Base-by-base conservation (phyloP, 2,329 filamentous ascomycete genomes). In the Paraconiothyrium brasiliense region DNA sequence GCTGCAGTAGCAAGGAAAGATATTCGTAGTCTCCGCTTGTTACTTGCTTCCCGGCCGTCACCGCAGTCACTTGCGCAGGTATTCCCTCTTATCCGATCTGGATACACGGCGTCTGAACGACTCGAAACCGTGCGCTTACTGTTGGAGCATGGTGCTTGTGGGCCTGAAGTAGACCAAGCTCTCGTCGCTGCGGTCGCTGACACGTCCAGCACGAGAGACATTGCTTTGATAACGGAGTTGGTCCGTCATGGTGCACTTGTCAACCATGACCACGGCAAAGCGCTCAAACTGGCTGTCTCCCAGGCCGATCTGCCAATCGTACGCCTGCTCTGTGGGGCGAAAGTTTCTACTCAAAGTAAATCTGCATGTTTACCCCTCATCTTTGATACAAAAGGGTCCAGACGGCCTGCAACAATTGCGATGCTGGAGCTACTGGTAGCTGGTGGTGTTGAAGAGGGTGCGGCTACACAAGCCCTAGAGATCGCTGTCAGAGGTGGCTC, bases 351-450 rank as follows among this genome's bases (percentile, higher is more conserved):
- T 4, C 58, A 56, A 8, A 65, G 66, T 2, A 72, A 70, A 14
- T 75, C 73, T 1, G 54, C 67, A 44, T 70, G 72, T 4, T 63
- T 78, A n/a, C 70, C 73, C 16, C 58, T 74, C n/a, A 64, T 71
- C 0, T 76, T 78, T 39, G 65, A 67, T 32, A 49, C 70, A 20
- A 59, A 69, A 22, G 68, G 72, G 8, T 58, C 50, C 16, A 71
- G 70, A 54, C 69, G 71, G n/a, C 50, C 65, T 4, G 57, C 58
- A 24, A 73, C 73, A 37, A 14, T 70, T 16, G 58, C 67, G 9
- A 66, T 78, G 24, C 65, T 77, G n/a, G 68, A 76, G 16, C 44
- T 72, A 44, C 63, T 78, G 20, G 54, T 77, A 2, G 61, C 60
- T 3, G 58, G 71, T 35, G 71, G 70, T 3, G 49, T 71, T 9